Base-by-base conservation (phyloP, 495 filamentous ascomycete genomes). In the Penicillium taxi region DNA sequence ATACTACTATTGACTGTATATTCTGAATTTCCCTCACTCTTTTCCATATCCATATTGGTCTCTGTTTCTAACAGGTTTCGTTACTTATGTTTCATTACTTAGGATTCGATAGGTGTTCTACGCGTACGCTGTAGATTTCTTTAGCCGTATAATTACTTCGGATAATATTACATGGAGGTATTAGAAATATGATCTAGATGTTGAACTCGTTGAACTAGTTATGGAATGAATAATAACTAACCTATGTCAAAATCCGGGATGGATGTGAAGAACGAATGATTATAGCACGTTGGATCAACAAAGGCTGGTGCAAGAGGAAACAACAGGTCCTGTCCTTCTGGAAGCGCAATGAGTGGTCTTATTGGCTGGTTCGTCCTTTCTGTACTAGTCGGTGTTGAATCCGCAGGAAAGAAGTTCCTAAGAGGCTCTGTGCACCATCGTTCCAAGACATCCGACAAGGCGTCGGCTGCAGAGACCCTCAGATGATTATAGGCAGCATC, bases 261-360 rank as follows among this genome's bases (percentile, higher is more conserved):
- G 4, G 44, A 34, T 2, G 42, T 53, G 27, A 62, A 57, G 29
- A 62, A 56, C 3, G 53, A 52, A 18, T 57, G 50, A 20, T 55
- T 58, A 32, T 53, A 55, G 18, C 58, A 62, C 2, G 58, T 62
- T 13, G 58, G 58, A 41, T 62, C 58, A 12, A 62, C 45, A 29
- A 57, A 62, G 5, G 44, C 45, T 2, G 56, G 55, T 7, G 40
- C 26, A 11, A 60, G 45, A 16, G 50, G 61, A 9, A 53, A 53
- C 24, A 56, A 32, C 18, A 57, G 37, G 7, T 54, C 49, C 20
- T 59, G 49, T 4, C 52, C 48, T n/a, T 55, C 50, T 19, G 52
- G 35, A 12, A 55, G 39, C 2, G 44, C 40, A 2, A 47, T 26
- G 0, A 28, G 40, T 8, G 46, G 44, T 9, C 47, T 45, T 7